phyloP scores from a whole-genome alignment of 2,329 filamentous ascomycete species.

The Colletotrichum aenigma region DNA sequence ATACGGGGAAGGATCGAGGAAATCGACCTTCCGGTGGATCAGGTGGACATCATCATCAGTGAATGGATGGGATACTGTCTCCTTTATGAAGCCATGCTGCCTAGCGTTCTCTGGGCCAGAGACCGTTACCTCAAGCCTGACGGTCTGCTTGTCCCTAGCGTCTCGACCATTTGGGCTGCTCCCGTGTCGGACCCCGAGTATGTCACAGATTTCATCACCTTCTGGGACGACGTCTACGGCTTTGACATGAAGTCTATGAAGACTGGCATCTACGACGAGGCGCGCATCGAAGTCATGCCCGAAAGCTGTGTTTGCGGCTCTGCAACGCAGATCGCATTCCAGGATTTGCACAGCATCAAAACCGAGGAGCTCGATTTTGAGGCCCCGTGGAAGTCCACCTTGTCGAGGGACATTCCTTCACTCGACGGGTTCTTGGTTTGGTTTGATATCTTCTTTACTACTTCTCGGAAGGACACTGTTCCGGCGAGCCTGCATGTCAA shows the following conservation, averaged over 20 bases:
- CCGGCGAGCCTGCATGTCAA: constrained; percentile 53
- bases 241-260: constrained; percentile 96
- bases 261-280: constrained; percentile 79
- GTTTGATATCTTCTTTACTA: constrained; percentile 93
- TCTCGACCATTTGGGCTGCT: constrained; percentile 82
- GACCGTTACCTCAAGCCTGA: constrained; percentile 83
- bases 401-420: constrained; percentile 66
- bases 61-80: constrained; percentile 99
- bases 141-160: constrained; percentile 85
- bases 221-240: constrained; percentile 93
- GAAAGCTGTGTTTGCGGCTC: constrained; percentile 62
- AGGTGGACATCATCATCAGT: constrained; percentile 93
- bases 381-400: constrained; percentile 65
- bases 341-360: constrained; percentile 77
- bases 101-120: constrained; percentile 86
- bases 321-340: constrained; percentile 70
- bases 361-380: constrained; percentile 78
- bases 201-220: constrained; percentile 76
- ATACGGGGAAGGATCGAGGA: constrained; percentile 89
- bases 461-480: constrained; percentile 57
- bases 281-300: constrained; percentile 76
- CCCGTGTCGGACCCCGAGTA: constrained; percentile 81
- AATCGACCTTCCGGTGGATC: constrained; percentile 73
- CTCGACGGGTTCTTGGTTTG: constrained; percentile 91
- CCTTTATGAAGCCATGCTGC: constrained; percentile 94